Base-by-base conservation (phyloP, 768 basidiomycete species). In the Kwoniella mangroviensis region DNA sequence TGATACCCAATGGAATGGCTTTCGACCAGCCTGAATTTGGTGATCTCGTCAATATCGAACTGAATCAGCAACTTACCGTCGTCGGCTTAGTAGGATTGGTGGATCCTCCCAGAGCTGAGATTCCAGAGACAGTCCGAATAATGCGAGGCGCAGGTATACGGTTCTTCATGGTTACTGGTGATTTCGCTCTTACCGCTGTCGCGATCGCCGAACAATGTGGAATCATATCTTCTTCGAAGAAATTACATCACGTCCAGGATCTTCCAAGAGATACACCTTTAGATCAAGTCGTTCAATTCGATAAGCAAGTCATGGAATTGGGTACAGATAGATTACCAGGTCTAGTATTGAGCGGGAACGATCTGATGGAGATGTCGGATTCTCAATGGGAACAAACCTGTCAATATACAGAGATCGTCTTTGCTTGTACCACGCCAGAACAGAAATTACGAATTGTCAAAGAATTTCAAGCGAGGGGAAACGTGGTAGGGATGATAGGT, bases 381-480 rank as follows among this genome's bases (percentile, higher is more conserved):
- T 65, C 69, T 21, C 80, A 82, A 42, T 83, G 82, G 83, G 79
- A 82, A 53, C 79, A 80, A 71, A 78, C 78, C 3, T 79, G 79
- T 65, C 76, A 76, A 55, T 81, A 81, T 61, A 56, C 68, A 34
- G 82, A 82, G 70, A 72, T 89, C 60, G 89, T 90, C 3, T 89
- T 90, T 69, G 88, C 89, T 0, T 84, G 89, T 5, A 89, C 88
- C 1, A 87, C 86, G 0, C 89, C 89, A 0, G 87, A 89, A 75
- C 89, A 89, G 81, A 90, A 90, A 76, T 82, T 90, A 0, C 85
- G 86, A 13, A 90, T 90, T 70, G 89, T 90, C 34, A 87, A 88
- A 66, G 85, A 86, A 43, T 85, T 89, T 71, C 88, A 90, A 77
- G 80, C 79, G 10, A 81, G 86, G 3, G 86, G 85, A 2, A 85